phyloP scores from a whole-genome alignment of 805 yeast species.

The Diddensiella santjacobensis region DNA sequence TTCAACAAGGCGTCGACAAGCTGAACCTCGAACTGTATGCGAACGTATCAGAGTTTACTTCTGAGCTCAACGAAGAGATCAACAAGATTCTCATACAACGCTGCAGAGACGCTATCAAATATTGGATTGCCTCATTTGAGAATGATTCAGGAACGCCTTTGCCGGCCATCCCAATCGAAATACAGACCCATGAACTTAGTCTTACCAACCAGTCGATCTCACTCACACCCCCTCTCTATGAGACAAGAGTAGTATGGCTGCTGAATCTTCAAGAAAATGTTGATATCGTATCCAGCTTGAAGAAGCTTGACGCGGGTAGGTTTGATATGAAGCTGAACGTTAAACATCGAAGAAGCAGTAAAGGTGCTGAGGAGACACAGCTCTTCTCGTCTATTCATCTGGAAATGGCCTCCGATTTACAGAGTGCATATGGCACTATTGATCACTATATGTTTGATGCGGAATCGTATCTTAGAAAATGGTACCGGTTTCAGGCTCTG shows the following conservation, averaged over 20 bases:
- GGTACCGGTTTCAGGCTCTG: slow-evolving; percentile 54
- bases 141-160: not conserved
- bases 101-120: slow-evolving; percentile 21
- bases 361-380: not conserved
- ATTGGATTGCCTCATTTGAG: slow-evolving; percentile 26
- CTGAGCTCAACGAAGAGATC: slow-evolving; percentile 35
- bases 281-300: slow-evolving; percentile 14
- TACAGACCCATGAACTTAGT: slow-evolving; percentile 25
- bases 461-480: slow-evolving; percentile 40
- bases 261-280: slow-evolving; percentile 20
- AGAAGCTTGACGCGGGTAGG: slow-evolving; percentile 18
- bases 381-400: slow-evolving; percentile 15
- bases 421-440: slow-evolving; percentile 29
- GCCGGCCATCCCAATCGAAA: slow-evolving; percentile 10
- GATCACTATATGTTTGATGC: slow-evolving; percentile 36
- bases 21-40: slow-evolving; percentile 38
- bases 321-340: slow-evolving; percentile 11
- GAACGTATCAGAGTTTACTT: slow-evolving; percentile 35
- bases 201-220: slow-evolving; percentile 29
- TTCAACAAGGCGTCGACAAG: slow-evolving; percentile 39
- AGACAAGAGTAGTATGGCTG: slow-evolving; percentile 23
- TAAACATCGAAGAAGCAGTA: not conserved
- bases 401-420: slow-evolving; percentile 20
- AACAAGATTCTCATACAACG: slow-evolving; percentile 30
- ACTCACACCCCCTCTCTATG: slow-evolving; percentile 29